Base-by-base conservation (phyloP, 2,329 filamentous ascomycete genomes). In the Diaporthe longicolla region DNA sequence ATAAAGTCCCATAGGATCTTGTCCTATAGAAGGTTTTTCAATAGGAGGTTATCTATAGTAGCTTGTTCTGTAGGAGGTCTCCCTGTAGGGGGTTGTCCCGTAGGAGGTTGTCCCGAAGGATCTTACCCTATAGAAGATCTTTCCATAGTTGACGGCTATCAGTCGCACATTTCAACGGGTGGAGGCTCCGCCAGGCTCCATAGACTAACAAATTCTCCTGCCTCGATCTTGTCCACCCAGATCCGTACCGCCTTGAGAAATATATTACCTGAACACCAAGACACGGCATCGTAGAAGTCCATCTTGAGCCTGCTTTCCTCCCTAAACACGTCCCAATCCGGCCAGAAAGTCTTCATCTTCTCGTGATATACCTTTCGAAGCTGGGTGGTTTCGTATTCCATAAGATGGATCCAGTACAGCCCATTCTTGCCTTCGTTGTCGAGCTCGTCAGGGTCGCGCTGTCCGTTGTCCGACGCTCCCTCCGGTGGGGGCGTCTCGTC, bases 281-380 rank as follows among this genome's bases (percentile, higher is more conserved):
- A 29, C 4, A 35, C 13, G 26, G 54, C 54, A 21, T 57, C 54
- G 8, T 57, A 57, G 29, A 57, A 57, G 26, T 32, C 54, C 54
- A 21, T 4, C 54, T 57, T 57, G 15, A 57, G 26, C 26, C 54
- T 57, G 54, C 29, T 57, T 35, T 57, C 54, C 13, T 57, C 29
- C 54, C 15, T 35, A 11, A 29, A 35, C 29, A 57, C 15, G 29
- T 57, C 54, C 83, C 83, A 85, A 19, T 76, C 77, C 1, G 82
- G 81, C 40, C 79, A 73, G 15, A 82, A 74, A 63, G 78, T 75
- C 29, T 76, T 73, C 80, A 86, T 80, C 10, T 79, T 77, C 1
- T 79, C 76, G 8, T 76, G 29, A 72, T 83, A 86, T 32, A 82
- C 74, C 50, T 24, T 59, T 40, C 54, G 17, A 29, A 57, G 54